phyloP scores from a whole-genome alignment of 768 basidiomycete species.

The Termitomyces sp. region DNA sequence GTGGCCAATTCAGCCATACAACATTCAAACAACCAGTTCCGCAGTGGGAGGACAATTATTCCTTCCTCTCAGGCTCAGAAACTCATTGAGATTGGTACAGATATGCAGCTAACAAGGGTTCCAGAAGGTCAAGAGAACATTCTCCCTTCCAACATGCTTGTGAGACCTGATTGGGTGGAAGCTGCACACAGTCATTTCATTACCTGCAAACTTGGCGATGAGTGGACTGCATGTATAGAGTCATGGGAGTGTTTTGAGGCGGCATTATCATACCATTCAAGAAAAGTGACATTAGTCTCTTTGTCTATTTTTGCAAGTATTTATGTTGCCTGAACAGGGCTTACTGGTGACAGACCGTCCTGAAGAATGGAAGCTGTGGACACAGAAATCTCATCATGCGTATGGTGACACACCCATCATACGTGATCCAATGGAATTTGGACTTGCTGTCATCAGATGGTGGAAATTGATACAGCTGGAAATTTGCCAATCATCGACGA shows the following conservation, averaged over 20 bases:
- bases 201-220: slow-evolving; percentile 4
- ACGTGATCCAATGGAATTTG: slow-evolving; percentile 11
- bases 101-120: too few relatives aligned
- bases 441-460: slow-evolving; percentile 10
- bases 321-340: not conserved
- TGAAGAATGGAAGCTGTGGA: too few relatives aligned
- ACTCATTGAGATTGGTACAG: not conserved
- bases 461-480: slow-evolving; percentile 12
- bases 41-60: not conserved
- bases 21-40: not conserved
- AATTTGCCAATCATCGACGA: not conserved
- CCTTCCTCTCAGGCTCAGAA: not conserved
- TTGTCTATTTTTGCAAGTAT: too few relatives aligned
- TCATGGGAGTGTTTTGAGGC: not conserved
- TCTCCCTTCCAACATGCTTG: too few relatives aligned
- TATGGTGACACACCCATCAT: slow-evolving; percentile 8
- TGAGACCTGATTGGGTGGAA: not conserved
- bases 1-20: not conserved
- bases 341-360: not conserved
- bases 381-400: not conserved
- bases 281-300: too few relatives aligned
- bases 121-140: not conserved
- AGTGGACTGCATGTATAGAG: slow-evolving; percentile 7
- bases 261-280: too few relatives aligned
- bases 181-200: slow-evolving; percentile 3